A percentile compares a stretch with the other conserved stretches of the same genome.
These are phyloP conservation scores for Lactifluus rugatus DNA, from an alignment of 768 basidiomycete species.

Conservation along the genomic window DNA sequence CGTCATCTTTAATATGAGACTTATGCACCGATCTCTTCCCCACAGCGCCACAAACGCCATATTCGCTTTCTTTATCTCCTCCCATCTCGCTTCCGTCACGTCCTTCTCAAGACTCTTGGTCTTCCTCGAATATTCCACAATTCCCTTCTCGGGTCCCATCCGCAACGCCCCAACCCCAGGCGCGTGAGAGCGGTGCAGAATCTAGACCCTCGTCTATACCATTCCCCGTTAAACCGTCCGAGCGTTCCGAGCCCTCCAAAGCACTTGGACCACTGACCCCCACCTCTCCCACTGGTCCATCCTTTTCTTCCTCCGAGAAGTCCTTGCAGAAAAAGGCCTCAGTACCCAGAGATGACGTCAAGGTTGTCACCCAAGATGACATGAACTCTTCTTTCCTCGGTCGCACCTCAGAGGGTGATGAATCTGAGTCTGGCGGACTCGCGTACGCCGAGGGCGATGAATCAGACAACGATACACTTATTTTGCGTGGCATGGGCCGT, in stretches of 20 bases:
- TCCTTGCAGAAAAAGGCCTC: constrained; percentile 29
- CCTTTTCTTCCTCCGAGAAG: constrained; percentile 45
- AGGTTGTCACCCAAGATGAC: constrained; percentile 11
- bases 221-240: constrained; percentile 22
- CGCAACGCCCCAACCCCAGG: background rate
- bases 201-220: constrained; percentile 15
- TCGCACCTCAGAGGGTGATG: constrained; percentile 11
- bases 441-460: constrained; percentile 29
- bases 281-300: constrained; percentile 8
- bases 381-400: background rate
- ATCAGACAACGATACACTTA: constrained; percentile 21
- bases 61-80: background rate
- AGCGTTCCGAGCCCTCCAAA: constrained; percentile 15
- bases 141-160: constrained; percentile 16
- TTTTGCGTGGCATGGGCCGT: constrained; percentile 16
- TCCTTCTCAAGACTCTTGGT: background rate
- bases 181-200: background rate
- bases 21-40: background rate
- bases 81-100: background rate
- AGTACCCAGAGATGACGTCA: constrained; percentile 5
- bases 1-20: constrained; percentile 3
- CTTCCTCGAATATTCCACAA: constrained; percentile 9
- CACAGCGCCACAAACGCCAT: constrained; percentile 9
- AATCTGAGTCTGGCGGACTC: constrained; percentile 26
- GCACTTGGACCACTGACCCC: constrained; percentile 23